Percentiles rank a stretch among this genome's conserved stretches.
Evolutionary conservation across 2,329 filamentous ascomycete species (phyloP).

Genomic region (Acarospora socialis): DNA sequence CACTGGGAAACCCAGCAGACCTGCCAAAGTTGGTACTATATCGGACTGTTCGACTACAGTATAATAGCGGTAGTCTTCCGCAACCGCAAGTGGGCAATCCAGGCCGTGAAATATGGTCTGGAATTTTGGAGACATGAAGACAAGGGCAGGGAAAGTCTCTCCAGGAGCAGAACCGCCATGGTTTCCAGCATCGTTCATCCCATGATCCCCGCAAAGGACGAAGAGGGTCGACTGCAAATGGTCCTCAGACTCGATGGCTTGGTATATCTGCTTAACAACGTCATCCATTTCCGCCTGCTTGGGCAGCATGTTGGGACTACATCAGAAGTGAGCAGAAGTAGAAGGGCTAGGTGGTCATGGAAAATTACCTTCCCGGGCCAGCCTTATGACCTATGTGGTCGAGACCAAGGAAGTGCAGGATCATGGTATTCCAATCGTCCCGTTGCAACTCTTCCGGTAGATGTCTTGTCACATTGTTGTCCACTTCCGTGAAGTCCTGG

Average conservation of each 20-base stretch:
- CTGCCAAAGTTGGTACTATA: slow-evolving; percentile 76
- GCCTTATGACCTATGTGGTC: slow-evolving; percentile 98
- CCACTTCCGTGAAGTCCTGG: slow-evolving; percentile 93
- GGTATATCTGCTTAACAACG: slow-evolving; percentile 63
- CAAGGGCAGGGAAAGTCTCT: slow-evolving; percentile 82
- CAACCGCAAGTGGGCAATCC: slow-evolving; percentile 42
- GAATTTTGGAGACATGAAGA: slow-evolving; percentile 82
- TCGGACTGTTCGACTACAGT: slow-evolving; percentile 82
- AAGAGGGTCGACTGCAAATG: slow-evolving; percentile 69
- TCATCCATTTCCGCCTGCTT: slow-evolving; percentile 92
- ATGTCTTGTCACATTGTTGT: slow-evolving; percentile 92
- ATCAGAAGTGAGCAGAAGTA: slow-evolving; percentile 8
- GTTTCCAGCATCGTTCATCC: slow-evolving; percentile 98
- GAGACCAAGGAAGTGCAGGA: slow-evolving; percentile 87
- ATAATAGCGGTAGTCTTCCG: slow-evolving; percentile 71
- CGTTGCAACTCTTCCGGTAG: slow-evolving; percentile 59
- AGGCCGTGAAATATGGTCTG: slow-evolving; percentile 35
- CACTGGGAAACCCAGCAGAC: slow-evolving; percentile 72
- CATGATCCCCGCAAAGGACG: slow-evolving; percentile 83
- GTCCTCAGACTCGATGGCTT: slow-evolving; percentile 52
- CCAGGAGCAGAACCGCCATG: slow-evolving; percentile 88
- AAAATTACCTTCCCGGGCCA: slow-evolving; percentile 58
- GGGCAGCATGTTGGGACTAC: slow-evolving; percentile 72
- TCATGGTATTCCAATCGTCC: slow-evolving; percentile 81
- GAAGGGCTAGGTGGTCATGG: background rate